These are phyloP conservation scores for barrel medic (Medicago truncatula) DNA, from an alignment of 306 rosid species.

Conservation along the genomic window DNA sequence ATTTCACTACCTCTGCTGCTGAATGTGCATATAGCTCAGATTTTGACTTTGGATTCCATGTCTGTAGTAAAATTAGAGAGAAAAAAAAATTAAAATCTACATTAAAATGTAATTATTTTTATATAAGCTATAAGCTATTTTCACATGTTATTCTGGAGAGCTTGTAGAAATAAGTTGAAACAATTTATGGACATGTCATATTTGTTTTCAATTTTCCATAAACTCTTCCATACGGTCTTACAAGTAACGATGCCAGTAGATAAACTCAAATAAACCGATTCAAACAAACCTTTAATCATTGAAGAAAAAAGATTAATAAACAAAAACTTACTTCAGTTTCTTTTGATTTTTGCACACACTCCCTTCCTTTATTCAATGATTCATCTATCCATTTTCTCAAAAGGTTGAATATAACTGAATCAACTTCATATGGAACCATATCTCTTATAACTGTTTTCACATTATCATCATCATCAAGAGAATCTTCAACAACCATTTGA, in stretches of 20 bases:
- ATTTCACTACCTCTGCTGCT: conserved; percentile 66
- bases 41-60: conserved; percentile 98
- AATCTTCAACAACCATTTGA: conserved; percentile 89
- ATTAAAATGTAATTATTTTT: neutral
- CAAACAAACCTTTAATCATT: neutral
- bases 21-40: conserved; percentile 79
- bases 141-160: neutral
- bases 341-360: conserved; percentile 61
- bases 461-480: conserved; percentile 70
- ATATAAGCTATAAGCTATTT: neutral
- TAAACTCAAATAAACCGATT: neutral
- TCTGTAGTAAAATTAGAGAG: conserved; percentile 48
- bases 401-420: conserved; percentile 68
- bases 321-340: conserved; percentile 75
- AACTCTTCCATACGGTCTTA: too few relatives aligned
- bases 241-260: neutral
- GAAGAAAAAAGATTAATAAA: neutral
- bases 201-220: too few relatives aligned
- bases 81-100: conserved; percentile 14
- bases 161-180: too few relatives aligned
- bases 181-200: neutral
- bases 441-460: conserved; percentile 69
- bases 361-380: conserved; percentile 58
- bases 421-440: conserved; percentile 93
- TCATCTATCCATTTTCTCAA: conserved; percentile 75